Base-by-base conservation (phyloP, 768 basidiomycete genomes). In the Trametes cingulata region DNA sequence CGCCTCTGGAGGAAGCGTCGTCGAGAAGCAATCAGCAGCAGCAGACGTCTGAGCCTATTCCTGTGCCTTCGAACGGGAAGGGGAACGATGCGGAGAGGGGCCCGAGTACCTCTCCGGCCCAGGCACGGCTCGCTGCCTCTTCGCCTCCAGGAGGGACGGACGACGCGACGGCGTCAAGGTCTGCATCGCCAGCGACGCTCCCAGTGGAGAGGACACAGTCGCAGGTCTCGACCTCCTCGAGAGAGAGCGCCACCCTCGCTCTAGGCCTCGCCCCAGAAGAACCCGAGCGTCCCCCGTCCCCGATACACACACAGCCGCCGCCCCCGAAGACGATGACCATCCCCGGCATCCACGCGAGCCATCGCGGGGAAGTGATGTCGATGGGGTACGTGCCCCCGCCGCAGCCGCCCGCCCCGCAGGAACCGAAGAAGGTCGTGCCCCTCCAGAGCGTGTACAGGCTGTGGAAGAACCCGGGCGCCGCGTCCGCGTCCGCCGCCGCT, bases 291-390 rank as follows among this genome's bases (percentile, higher is more conserved):
- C 72, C 77, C 2, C 65, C 69, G 10, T 74, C 78, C 17, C 83
- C 86, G 8, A 90, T 90, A 64, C 84, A 86, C 64, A 85, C 85
- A 17, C 92, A 93, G 68, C 91, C 91, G 2, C 71, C 77, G 8
- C 84, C 86, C 69, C 87, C 84, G 29, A 88, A 85, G 66, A 87
- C 82, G 41, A 94, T 94, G 92, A 86, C 84, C 14, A 93, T 94
- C 63, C 92, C 92, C 9, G 90, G 90, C 1, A 94, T 94, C 60
- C 91, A 93, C 67, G 90, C 85, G 3, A 90, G 86, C 65, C 87
- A 93, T 68, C 84, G 84, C n/a, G 89, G 88, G 9, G 90, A 93
- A 61, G 83, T 93, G 42, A 90, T 91, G 86, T 88, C 91, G 3
- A 80, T 94, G 80, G 92, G 92, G 12, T 87, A 90, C 66, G 82